Conservation (phyloP, 352 stramenopile genomes). For the Peronospora farinosa region DNA sequence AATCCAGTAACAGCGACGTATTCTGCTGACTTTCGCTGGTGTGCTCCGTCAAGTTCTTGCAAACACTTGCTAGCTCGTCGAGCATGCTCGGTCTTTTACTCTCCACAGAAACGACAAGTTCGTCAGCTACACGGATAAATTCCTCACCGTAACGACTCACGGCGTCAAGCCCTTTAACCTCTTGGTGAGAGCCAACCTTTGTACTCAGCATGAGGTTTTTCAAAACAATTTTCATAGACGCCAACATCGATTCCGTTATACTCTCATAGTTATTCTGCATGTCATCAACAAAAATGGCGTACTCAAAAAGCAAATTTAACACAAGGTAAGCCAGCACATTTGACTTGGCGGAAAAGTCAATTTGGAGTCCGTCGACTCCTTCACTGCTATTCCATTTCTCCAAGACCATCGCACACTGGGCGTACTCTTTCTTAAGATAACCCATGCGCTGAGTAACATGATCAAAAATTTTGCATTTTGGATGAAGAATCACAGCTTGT, state of each 20-base stretch:
- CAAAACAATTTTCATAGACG: constrained; percentile 13
- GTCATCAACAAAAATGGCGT: constrained; percentile 27
- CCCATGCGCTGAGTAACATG: constrained; percentile 24
- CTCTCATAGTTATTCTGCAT: constrained; percentile 9
- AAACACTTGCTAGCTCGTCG: constrained; percentile 18
- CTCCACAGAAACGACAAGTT: constrained; percentile 2
- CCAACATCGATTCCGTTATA: constrained; percentile 8
- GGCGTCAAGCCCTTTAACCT: constrained; percentile 1
- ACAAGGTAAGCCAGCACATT: constrained; percentile 34
- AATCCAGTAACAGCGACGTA: constrained; percentile 13
- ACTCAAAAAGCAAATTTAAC: constrained; percentile 44
- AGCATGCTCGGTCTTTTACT: constrained; percentile 15
- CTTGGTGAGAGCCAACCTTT: not conserved
- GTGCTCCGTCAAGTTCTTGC: constrained; percentile 11
- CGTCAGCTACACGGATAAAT: constrained; percentile 14
- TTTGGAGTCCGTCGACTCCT: constrained; percentile 3
- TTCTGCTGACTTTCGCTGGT: constrained; percentile 18
- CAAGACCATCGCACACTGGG: constrained; percentile 22
- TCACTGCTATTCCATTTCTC: constrained; percentile 22
- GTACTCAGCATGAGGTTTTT: constrained; percentile 14
- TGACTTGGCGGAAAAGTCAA: constrained; percentile 37
- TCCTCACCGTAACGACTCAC: constrained; percentile 21
- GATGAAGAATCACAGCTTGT: constrained; percentile 31
- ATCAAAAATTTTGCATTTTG: constrained; percentile 40
- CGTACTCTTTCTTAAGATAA: constrained; percentile 19